These are phyloP conservation scores for Colletotrichum caudatum DNA, from an alignment of 2,329 filamentous ascomycete species.

Conservation along the genomic window DNA sequence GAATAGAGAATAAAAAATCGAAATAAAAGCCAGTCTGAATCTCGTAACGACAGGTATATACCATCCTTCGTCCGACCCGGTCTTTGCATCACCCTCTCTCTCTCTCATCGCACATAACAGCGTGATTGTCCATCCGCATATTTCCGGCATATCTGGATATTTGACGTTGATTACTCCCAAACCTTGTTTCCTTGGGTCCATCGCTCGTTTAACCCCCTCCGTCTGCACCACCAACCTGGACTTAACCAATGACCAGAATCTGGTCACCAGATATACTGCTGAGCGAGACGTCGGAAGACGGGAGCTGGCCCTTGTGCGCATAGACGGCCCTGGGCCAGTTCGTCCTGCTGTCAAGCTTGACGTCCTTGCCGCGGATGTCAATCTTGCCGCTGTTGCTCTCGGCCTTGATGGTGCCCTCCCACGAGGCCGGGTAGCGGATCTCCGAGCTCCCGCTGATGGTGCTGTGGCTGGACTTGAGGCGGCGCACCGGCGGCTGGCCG, in stretches of 20 bases:
- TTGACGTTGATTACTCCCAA: not conserved
- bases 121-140: conserved; percentile 6
- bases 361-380: conserved; percentile 55
- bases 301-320: conserved; percentile 45
- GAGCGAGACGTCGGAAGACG: conserved; percentile 1
- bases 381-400: conserved; percentile 57
- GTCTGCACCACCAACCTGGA: not conserved
- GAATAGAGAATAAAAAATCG: not conserved
- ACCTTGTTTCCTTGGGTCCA: not conserved
- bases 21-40: not conserved
- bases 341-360: conserved; percentile 52
- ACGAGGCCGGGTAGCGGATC: conserved; percentile 60
- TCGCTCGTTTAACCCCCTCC: not conserved
- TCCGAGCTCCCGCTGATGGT: conserved; percentile 59
- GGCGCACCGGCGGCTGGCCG: conserved; percentile 47
- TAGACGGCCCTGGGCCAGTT: conserved; percentile 52
- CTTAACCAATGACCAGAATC: conserved; percentile 8
- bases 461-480: conserved; percentile 56
- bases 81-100: not conserved
- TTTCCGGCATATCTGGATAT: conserved; percentile 23
- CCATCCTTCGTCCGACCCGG: not conserved
- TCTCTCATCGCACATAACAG: not conserved
- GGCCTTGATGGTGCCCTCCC: conserved; percentile 61
- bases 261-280: conserved; percentile 21
- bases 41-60: conserved; percentile 34